Evolutionary conservation across 371 early-diverging fungal genomes (phyloP).

Genomic region (Mucor saturninus): DNA sequence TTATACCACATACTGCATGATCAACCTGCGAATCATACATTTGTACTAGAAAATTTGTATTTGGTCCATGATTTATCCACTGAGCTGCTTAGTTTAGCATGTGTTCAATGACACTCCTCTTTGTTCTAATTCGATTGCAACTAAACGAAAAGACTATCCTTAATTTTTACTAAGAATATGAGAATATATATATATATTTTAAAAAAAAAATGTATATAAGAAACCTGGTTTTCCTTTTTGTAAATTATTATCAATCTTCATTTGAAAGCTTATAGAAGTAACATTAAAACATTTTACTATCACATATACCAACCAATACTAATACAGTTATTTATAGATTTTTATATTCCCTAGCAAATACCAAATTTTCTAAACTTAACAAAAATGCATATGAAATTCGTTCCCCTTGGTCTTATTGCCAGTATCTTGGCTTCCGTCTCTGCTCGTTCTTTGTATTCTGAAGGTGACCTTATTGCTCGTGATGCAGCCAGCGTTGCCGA

Average conservation of each 20-base stretch:
- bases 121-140: not conserved
- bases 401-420: constrained; percentile 19
- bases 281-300: not conserved
- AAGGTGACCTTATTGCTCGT: not conserved
- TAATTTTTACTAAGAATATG: not conserved
- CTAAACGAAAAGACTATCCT: not conserved
- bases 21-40: not conserved
- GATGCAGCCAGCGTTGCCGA: not conserved
- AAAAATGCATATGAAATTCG: constrained; percentile 22
- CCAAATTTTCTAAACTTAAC: constrained; percentile 4
- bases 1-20: constrained; percentile 7
- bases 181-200: not conserved
- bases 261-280: not conserved
- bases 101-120: not conserved
- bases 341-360: constrained; percentile 1
- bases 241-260: not conserved
- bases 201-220: not conserved
- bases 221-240: not conserved
- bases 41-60: constrained; percentile 3
- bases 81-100: not conserved
- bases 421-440: constrained; percentile 11
- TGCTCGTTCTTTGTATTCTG: constrained; percentile 15
- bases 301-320: not conserved
- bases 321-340: not conserved
- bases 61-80: not conserved